Base-by-base conservation (phyloP, 768 basidiomycete genomes). In the Ramaria sp. region DNA sequence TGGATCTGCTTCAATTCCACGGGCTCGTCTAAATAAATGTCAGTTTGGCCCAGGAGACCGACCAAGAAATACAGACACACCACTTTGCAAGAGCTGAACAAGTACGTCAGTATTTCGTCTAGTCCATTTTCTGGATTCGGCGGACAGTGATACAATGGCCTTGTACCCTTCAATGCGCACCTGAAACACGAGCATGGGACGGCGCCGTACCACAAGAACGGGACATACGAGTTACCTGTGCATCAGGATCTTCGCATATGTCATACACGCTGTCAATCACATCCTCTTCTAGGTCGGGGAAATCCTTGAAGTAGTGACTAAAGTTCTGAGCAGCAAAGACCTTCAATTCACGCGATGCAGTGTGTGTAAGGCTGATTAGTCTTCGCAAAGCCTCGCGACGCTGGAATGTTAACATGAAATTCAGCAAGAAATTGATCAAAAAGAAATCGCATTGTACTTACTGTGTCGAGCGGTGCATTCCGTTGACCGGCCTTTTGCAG, bases 221-320 rank as follows among this genome's bases (percentile, higher is more conserved):
- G 27, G 37, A 19, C 30, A 46, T 19, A 34, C 52, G 53, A 58
- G 73, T 43, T 61, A 84, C 84, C 60, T 71, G 70, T 12, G 75
- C 62, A 39, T 77, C 75, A 49, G 78, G 78, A 70, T 88, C 86
- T 66, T 88, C 86, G 65, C 86, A 88, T 0, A 88, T 70, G 69
- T 88, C 86, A 63, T 87, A 88, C 12, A 88, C 76, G n/a, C 83
- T 82, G 62, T 88, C 83, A 63, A 88, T 85, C 6, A 83, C 83
- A 20, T 78, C 78, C 61, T 88, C 86, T 65, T 86, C 82, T n/a
- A 83, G 70, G 46, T 85, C 86, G 0, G 81, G 79, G 61, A 85
- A 84, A 67, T 84, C 80, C 60, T 71, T 77, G 71, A 87, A 80
- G 65, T 82, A 82, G 50, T 68, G 61, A 34, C 72, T 77, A 56